Base-by-base conservation (phyloP, 345 rosid species). In the Geranium brycei region DNA sequence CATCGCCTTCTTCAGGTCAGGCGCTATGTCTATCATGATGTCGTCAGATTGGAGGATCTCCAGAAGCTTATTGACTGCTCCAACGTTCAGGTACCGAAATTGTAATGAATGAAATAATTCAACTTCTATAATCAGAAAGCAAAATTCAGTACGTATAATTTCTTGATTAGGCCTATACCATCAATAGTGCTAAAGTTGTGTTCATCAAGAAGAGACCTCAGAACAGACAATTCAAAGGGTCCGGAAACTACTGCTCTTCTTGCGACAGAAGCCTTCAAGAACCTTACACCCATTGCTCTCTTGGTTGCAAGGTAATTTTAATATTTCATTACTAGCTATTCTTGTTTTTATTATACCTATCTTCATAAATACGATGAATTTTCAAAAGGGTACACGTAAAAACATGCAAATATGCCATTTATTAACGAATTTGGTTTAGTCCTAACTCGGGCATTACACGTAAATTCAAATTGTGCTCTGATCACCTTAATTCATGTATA, bases 191-290 rank as follows among this genome's bases (percentile, higher is more conserved):
- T 16, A 95, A 95, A 70, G 97, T 91, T 63, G 92, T 95, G 73
- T 91, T 95, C 57, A 88, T 95, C 78, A 95, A 95, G 87, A 88
- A 87, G 77, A 88, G 99, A 76, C 89, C 92, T 72, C 97, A 95
- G 57, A 91, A 85, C 56, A 79, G 97, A 76, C 96, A 90, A 79
- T 88, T 88, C 86, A 90, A 85, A 69, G 89, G 97, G 35, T 83
- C 97, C 13, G 97, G 85, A 31, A 93, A 87, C 72, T 91, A 80
- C 55, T 93, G 97, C 73, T 84, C 96, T 66, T 86, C 97, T 38
- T 93, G 99, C 68, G 97, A 93, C 51, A 79, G 97, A 78, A 85
- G 92, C 78, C 99, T 93, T 64, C 97, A 90, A 63, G 95, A 88
- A 61, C 97, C 99, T 17, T 93, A 71, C 63, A 79, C 84, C 38